phyloP scores from a whole-genome alignment of 306 rosid species.

The Cucurbita moschata region DNA sequence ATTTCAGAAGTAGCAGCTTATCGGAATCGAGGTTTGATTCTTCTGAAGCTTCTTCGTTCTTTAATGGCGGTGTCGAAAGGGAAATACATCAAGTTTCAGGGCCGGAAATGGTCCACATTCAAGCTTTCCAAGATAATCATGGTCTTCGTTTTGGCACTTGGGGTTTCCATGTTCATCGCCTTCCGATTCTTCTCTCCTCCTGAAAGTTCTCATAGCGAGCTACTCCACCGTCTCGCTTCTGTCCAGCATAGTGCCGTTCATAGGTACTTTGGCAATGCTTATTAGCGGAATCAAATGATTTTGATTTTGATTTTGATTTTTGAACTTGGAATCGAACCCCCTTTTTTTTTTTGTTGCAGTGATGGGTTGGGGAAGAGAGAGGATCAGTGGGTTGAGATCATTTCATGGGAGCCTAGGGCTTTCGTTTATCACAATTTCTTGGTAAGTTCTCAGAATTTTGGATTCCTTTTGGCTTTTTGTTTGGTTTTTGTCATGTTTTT shows the following conservation, averaged over 20 bases:
- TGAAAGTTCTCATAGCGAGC: constrained; percentile 21
- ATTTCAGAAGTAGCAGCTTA: background rate
- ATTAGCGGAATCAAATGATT: background rate
- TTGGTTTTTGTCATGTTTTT: background rate
- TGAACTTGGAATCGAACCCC: background rate
- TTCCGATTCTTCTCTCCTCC: constrained; percentile 64
- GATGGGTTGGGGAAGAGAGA: constrained; percentile 30
- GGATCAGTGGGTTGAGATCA: constrained; percentile 62
- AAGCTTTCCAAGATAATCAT: constrained; percentile 26
- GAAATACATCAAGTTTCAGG: constrained; percentile 25
- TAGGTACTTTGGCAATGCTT: constrained; percentile 23
- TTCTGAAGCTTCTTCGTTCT: background rate
- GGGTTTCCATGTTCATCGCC: constrained; percentile 34
- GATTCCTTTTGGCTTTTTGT: background rate
- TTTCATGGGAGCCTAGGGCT: constrained; percentile 91
- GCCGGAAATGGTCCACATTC: constrained; percentile 38
- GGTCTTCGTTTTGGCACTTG: constrained; percentile 34
- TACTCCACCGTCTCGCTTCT: constrained; percentile 32
- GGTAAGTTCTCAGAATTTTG: constrained; percentile 28
- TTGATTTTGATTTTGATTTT: background rate
- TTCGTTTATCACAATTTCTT: constrained; percentile 72
- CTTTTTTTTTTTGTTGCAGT: background rate
- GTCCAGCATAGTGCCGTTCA: constrained; percentile 30
- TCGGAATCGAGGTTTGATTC: background rate
- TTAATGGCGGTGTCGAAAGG: constrained; percentile 57